These are phyloP conservation scores for Quercus suber DNA, from an alignment of 306 rosid species.

Conservation along the genomic window DNA sequence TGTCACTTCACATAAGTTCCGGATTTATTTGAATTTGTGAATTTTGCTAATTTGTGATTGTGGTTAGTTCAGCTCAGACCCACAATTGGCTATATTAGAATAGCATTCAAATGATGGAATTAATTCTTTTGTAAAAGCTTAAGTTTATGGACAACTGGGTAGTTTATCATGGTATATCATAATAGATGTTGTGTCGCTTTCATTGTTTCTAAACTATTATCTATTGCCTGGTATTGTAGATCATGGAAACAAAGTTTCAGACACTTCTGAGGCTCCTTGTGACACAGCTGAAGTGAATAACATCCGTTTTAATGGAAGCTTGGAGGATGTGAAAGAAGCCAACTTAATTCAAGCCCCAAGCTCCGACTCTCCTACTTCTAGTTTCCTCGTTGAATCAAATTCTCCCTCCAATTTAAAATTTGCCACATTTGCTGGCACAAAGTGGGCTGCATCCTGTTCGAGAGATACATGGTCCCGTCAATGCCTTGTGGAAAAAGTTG, in stretches of 20 bases:
- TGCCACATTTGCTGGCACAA: conserved; percentile 44
- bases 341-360: conserved; percentile 22
- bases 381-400: conserved; percentile 33
- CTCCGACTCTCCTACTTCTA: conserved; percentile 24
- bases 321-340: conserved; percentile 35
- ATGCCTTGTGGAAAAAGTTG: conserved; percentile 16
- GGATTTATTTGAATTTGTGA: neutral
- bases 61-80: neutral
- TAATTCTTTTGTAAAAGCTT: too few species aligned
- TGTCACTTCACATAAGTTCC: neutral
- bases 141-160: too few species aligned
- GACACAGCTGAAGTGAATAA: conserved; percentile 34
- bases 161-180: too few species aligned
- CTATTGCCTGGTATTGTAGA: conserved; percentile 32
- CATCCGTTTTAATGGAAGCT: conserved; percentile 7
- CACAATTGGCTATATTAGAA: neutral
- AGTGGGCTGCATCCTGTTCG: conserved; percentile 75
- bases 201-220: neutral
- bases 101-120: too few species aligned
- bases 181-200: conserved; percentile 1
- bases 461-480: conserved; percentile 68
- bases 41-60: neutral
- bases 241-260: conserved; percentile 35
- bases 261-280: conserved; percentile 30
- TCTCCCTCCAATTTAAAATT: conserved; percentile 38